Base-by-base conservation (phyloP, 164 flowering plant genomes). In the Hamamelis virginiana region DNA sequence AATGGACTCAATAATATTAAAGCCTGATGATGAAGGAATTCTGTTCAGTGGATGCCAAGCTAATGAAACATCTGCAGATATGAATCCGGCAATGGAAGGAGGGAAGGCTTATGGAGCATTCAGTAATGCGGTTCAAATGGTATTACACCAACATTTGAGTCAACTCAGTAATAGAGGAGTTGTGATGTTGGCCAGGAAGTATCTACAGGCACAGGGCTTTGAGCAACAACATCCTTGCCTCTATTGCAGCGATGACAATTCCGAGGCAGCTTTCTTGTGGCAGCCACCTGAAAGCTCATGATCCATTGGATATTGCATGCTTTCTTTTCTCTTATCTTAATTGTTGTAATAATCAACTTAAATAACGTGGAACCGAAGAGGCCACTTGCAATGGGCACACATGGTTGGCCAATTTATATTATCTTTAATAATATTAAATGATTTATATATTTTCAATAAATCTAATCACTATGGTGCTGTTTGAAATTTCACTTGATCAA, bases 141-240 rank as follows among this genome's bases (percentile, higher is more conserved):
- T 83, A 22, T 57, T 91, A 67, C 79, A 78, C 74, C 77, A 77
- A 67, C 38, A 76, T 3, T 12, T 22, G 1, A 73, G 69, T 51
- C 21, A 60, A n/a, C 52, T 88, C n/a, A 86, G 79, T 64, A 87
- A 92, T 45, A 73, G 69, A 55, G 77, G 87, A 44, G 27, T 89
- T 56, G 87, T 90, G 71, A 50, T 63, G 60, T 55, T 44, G 74
- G 85, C 89, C 9, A 81, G 92, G 72, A 33, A 82, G 72, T 12
- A 84, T 51, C 67, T 92, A 50, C 3, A 46, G 33, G 62, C 21
- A 9, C 77, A 82, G 50, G 80, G 77, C 0, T 59, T 82, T 50
- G 65, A 62, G 10, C 97, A 92, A 64, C 97, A 92, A 64, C 96
- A 90, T 48, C 96, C 96, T 38, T 86, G 97, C 74, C 77, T 92